Conservation (phyloP, 2,329 filamentous ascomycete species). For the Triangularia verruculosa region DNA sequence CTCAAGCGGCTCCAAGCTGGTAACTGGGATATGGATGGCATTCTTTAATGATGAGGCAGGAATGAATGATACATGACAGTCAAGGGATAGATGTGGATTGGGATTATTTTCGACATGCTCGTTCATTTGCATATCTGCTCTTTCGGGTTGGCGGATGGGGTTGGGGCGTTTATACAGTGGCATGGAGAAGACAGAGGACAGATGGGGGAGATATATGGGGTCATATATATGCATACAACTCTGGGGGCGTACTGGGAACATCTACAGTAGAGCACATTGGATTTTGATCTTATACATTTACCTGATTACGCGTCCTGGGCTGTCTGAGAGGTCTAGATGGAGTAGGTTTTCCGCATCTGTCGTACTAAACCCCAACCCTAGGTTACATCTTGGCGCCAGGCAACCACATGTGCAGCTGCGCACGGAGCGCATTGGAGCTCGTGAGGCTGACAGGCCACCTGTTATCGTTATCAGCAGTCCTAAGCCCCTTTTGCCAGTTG, state of each 20-base stretch:
- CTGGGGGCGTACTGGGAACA: constrained; percentile 3
- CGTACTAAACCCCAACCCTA: constrained; percentile 1
- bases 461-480: constrained; percentile 9
- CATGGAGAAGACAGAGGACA: neutral
- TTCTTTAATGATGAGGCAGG: constrained; percentile 16
- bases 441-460: constrained; percentile 1
- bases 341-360: neutral
- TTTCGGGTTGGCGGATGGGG: neutral
- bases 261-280: constrained; percentile 3
- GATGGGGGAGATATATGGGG: neutral
- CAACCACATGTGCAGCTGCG: neutral
- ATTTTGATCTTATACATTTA: neutral
- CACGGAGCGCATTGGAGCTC: neutral
- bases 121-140: constrained; percentile 4
- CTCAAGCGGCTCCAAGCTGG: constrained; percentile 26
- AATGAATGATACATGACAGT: neutral
- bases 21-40: constrained; percentile 31
- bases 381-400: constrained; percentile 11
- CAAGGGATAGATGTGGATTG: neutral
- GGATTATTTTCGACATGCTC: neutral
- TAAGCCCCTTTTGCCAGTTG: constrained; percentile 9
- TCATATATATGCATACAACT: constrained; percentile 7
- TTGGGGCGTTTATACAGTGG: constrained; percentile 2
- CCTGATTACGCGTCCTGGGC: neutral
- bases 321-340: too few relatives aligned